Conservation (phyloP, 306 rosid genomes). For the Gynostemma pentaphyllum region DNA sequence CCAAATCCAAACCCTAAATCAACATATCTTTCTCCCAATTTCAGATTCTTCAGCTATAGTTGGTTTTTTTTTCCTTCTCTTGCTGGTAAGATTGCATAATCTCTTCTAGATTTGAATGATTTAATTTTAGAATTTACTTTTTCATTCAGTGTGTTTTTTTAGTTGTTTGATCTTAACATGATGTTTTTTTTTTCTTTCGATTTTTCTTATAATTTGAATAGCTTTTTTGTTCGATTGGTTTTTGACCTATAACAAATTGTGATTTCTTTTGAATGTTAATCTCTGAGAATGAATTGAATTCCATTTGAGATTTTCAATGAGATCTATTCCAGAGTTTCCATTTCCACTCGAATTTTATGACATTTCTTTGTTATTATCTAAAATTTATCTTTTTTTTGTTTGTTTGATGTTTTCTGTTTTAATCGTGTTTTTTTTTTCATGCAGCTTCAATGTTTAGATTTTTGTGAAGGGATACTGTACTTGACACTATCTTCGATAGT, state of each 20-base stretch:
- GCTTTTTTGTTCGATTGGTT: background rate
- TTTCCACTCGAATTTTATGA: background rate
- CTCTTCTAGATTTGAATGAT: background rate
- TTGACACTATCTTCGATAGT: constrained; percentile 17
- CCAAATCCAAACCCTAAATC: constrained; percentile 9
- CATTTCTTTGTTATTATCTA: background rate
- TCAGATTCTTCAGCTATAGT: background rate
- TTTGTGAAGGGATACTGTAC: constrained; percentile 12
- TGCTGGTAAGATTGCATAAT: background rate
- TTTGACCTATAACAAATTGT: background rate
- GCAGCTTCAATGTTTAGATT: background rate
- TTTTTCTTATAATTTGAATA: background rate
- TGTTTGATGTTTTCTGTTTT: background rate
- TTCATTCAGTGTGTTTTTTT: background rate
- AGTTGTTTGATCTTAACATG: background rate
- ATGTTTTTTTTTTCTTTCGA: background rate
- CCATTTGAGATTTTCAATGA: background rate
- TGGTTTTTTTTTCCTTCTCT: background rate
- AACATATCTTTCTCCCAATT: background rate
- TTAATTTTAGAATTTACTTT: background rate
- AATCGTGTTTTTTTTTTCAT: background rate
- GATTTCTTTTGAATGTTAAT: background rate
- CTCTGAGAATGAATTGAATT: background rate
- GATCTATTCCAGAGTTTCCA: background rate
- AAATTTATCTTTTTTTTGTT: background rate